Evolutionary conservation across 192 early-diverging fungal species (phyloP).

Genomic region (Jimgerdemannia lactiflua): DNA sequence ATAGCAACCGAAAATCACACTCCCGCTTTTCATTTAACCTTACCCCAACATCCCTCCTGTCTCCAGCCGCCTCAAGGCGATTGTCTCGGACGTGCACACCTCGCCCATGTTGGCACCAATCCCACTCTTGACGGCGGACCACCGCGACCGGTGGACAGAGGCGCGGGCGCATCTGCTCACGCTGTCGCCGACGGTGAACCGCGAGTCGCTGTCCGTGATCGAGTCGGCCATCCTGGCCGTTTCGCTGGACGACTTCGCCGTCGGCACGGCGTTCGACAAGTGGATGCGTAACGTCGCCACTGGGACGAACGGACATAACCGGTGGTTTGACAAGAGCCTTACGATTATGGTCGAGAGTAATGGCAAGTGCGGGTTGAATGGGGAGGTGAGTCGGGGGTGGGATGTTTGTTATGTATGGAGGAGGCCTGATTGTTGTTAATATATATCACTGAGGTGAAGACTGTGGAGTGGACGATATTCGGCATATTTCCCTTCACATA

Average conservation of each 20-base stretch:
- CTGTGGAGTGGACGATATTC: not conserved
- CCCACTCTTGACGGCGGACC: slow-evolving; percentile 66
- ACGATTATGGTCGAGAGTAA: slow-evolving; percentile 69
- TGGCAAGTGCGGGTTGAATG: slow-evolving; percentile 59
- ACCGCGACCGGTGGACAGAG: slow-evolving; percentile 81
- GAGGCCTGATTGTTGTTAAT: too few relatives aligned
- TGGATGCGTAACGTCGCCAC: slow-evolving; percentile 45
- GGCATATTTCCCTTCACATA: too few relatives aligned
- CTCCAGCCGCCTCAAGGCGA: slow-evolving; percentile 54
- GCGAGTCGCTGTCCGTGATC: slow-evolving; percentile 55
- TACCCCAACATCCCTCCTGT: slow-evolving; percentile 21
- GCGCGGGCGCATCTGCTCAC: slow-evolving; percentile 65
- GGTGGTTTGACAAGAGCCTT: slow-evolving; percentile 90
- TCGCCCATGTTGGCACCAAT: slow-evolving; percentile 55
- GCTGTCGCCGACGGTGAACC: slow-evolving; percentile 52
- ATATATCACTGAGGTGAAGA: not conserved
- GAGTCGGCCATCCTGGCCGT: slow-evolving; percentile 76
- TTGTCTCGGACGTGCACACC: slow-evolving; percentile 48
- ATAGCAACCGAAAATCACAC: not conserved
- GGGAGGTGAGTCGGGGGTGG: slow-evolving; percentile 33
- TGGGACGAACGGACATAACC: slow-evolving; percentile 68
- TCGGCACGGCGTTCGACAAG: slow-evolving; percentile 26
- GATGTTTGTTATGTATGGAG: not conserved
- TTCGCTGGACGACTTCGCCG: slow-evolving; percentile 67
- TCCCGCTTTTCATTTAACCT: not conserved